Base-by-base conservation (phyloP, 2,329 filamentous ascomycete genomes). In the Davidsoniella australis region DNA sequence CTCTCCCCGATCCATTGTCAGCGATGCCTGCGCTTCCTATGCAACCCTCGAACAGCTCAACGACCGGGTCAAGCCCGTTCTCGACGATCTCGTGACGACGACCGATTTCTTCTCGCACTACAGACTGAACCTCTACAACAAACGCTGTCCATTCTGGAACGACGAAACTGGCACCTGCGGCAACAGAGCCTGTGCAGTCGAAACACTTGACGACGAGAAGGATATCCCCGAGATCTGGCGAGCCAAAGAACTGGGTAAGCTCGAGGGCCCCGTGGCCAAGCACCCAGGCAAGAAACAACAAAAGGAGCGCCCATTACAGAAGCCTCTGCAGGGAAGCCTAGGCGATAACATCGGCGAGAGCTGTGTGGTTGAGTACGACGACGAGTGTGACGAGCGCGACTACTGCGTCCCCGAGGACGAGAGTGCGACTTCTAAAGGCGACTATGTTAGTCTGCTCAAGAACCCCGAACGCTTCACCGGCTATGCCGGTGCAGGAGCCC, bases 71-170 rank as follows among this genome's bases (percentile, higher is more conserved):
- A 80, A 81, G 58, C 84, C 87, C 16, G 75, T 79, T 47, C 68
- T 98, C 57, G 75, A 85, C 58, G 81, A 85, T 49, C 76, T 98
- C 42, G 94, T 86, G 0, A 77, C 77, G 57, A 78, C 83, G 48
- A 94, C 89, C 63, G 91, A 98, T 65, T 98, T 95, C 73, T 98
- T 98, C 67, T 89, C 89, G 48, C 87, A 96, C 66, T 98, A 96
- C 68, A 82, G 91, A 51, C 69, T 98, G 42, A 96, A 95, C 63
- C 74, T 98, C 17, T 98, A 86, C 66, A 83, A 93, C 64, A 94
- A 91, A 64, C 78, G 77, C 66, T 98, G 91, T 60, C 91, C 91
- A 0, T 98, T 96, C 63, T 98, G 91, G 89, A 77, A 80, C 60
- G 91, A 98, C 63, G 81, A 87, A 54, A 82, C 83, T 64, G 85